Conservation (phyloP, 2,329 filamentous ascomycete genomes). For the Parascedosporium putredinis region DNA sequence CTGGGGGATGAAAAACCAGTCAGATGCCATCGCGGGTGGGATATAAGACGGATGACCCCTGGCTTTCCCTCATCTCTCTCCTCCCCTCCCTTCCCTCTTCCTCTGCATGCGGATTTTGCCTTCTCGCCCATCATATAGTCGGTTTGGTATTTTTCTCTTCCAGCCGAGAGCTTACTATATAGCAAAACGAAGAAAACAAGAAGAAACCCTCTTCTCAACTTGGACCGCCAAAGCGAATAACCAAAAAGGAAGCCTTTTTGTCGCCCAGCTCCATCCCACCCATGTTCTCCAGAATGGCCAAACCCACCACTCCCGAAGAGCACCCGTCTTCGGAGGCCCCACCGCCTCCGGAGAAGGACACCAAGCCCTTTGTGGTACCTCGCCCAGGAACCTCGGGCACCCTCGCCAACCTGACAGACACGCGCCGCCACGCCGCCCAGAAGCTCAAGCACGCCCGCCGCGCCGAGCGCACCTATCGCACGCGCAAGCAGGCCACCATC, state of each 20-base stretch:
- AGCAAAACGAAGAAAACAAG: background rate
- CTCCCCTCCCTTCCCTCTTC: background rate
- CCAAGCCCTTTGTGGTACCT: background rate
- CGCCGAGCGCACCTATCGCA: constrained; percentile 29
- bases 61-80: background rate
- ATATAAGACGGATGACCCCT: constrained; percentile 1
- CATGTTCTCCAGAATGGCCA: constrained; percentile 9
- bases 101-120: background rate
- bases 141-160: too few species aligned
- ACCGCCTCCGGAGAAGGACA: background rate
- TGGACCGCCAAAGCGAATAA: too few species aligned
- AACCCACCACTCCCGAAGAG: background rate
- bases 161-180: too few species aligned
- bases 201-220: background rate
- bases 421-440: constrained; percentile 26
- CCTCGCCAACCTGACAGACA: constrained; percentile 28
- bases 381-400: constrained; percentile 33
- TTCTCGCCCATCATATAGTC: constrained; percentile 1
- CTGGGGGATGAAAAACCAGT: background rate
- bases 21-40: background rate
- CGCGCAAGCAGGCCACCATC: constrained; percentile 28
- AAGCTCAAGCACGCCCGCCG: constrained; percentile 26
- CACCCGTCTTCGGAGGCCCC: background rate
- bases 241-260: too few species aligned
- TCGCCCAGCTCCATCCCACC: too few species aligned